Base-by-base conservation (phyloP, 257 asterid genomes). In the Vinca minor region DNA sequence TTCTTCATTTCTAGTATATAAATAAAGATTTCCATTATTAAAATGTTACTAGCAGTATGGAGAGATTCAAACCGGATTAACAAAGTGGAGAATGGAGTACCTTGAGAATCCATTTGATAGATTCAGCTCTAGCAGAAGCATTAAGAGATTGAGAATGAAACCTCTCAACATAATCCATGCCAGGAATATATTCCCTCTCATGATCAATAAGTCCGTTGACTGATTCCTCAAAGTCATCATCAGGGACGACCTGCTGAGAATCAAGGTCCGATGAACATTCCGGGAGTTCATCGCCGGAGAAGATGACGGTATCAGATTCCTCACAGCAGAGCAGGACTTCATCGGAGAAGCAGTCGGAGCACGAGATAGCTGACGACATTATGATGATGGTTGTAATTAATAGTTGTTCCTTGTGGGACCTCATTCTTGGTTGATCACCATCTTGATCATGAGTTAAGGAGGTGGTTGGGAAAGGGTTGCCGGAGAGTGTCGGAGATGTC, bases 71-170 rank as follows among this genome's bases (percentile, higher is more conserved):
- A n/a, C n/a, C n/a, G n/a, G n/a, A n/a, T n/a, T n/a, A 34, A 7
- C 38, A 34, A 34, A 34, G 38, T 2, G 3, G 7, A 34, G 7
- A 2, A 2, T 34, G n/a, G n/a, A 36, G 57, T 87, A 91, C 98
- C 98, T 92, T 92, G 67, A 87, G 85, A 73, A 92, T 87, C 98
- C 98, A 92, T 71, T 91, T 84, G 73, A 84, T 77, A 25, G 91
- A 84, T 60, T 84, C 82, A 11, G 86, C 83, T 70, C 98, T 81
- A 44, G 82, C 76, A 12, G 87, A 79, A 10, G 79, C 76, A 42
- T 81, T 88, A 21, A 87, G 78, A 39, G 85, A 79, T 46, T 76
- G 82, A 54, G 86, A 74, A 66, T 68, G 65, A 68, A 71, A 60
- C 60, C 39, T 74, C 50, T 71, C 76, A n/a, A 71, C 47, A 42